A percentile compares a stretch with the other conserved stretches of the same genome.
phyloP scores from a whole-genome alignment of 2,329 filamentous ascomycete genomes.

The Ophiostoma perfectum region DNA sequence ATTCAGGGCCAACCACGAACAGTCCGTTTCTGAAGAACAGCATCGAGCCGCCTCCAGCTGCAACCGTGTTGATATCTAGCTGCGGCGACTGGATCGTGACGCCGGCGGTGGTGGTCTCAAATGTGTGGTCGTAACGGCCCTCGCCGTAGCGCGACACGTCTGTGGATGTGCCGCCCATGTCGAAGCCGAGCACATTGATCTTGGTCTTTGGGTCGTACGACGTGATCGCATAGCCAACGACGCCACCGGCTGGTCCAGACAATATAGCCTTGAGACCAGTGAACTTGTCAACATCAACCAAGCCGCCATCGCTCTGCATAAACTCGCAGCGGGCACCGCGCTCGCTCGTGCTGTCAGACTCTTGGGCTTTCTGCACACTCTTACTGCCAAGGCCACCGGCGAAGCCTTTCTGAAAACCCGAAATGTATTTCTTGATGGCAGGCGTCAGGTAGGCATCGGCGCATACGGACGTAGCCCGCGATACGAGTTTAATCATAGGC shows the following conservation, averaged over 20 bases:
- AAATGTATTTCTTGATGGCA: conserved; percentile 67
- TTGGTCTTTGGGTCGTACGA: conserved; percentile 79
- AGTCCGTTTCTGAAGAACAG: conserved; percentile 85
- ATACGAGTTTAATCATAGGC: conserved; percentile 85
- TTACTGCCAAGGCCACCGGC: conserved; percentile 71
- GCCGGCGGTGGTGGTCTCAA: conserved; percentile 72
- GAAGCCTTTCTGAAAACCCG: conserved; percentile 74
- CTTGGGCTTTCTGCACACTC: conserved; percentile 55
- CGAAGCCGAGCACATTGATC: conserved; percentile 86
- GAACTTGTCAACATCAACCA: conserved; percentile 72
- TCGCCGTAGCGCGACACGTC: conserved; percentile 84
- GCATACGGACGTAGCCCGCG: conserved; percentile 69
- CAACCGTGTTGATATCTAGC: conserved; percentile 91
- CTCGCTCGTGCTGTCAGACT: conserved; percentile 38
- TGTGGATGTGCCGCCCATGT: conserved; percentile 92
- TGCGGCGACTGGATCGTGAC: conserved; percentile 90
- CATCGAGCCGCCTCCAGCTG: conserved; percentile 78
- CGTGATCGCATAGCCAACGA: conserved; percentile 87
- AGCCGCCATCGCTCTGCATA: conserved; percentile 80
- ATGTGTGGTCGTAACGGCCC: conserved; percentile 86
- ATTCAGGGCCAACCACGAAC: conserved; percentile 86
- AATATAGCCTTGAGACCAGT: conserved; percentile 80
- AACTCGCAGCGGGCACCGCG: conserved; percentile 78
- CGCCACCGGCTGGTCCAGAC: conserved; percentile 86
- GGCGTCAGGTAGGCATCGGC: conserved; percentile 77